These are phyloP conservation scores for Linanthus parryae DNA, from an alignment of 148 eudicot genomes.

Conservation along the genomic window DNA sequence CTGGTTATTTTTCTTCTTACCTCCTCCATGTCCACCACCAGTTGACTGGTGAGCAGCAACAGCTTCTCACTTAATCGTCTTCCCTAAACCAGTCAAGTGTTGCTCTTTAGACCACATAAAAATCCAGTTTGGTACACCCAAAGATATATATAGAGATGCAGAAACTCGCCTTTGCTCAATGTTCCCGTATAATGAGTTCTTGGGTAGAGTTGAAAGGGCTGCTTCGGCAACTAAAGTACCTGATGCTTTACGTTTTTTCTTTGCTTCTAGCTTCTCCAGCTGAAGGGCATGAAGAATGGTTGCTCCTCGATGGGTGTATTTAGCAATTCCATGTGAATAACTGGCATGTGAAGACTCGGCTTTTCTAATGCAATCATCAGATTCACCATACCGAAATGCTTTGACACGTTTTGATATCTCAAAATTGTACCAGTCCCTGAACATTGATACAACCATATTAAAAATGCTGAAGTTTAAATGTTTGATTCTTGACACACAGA, in stretches of 20 bases:
- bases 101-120: too few relatives aligned
- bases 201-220: too few relatives aligned
- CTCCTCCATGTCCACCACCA: slow-evolving; percentile 15
- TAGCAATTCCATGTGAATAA: slow-evolving; percentile 90
- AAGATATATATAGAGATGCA: too few relatives aligned
- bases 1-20: slow-evolving; percentile 31
- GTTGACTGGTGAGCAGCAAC: slow-evolving; percentile 3
- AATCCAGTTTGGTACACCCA: too few relatives aligned
- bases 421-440: slow-evolving; percentile 97
- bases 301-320: slow-evolving; percentile 94
- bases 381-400: slow-evolving; percentile 95
- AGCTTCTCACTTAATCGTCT: slow-evolving; percentile 6
- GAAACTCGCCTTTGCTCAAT: too few relatives aligned
- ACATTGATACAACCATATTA: slow-evolving; percentile 7
- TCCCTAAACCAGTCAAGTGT: too few relatives aligned
- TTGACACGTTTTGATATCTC: slow-evolving; percentile 99
- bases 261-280: slow-evolving; percentile 59
- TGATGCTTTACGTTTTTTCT: slow-evolving; percentile 16
- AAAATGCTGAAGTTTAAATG: too few relatives aligned
- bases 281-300: slow-evolving; percentile 97
- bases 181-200: too few relatives aligned
- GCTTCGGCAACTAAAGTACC: too few relatives aligned
- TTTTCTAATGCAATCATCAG: slow-evolving; percentile 88
- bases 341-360: slow-evolving; percentile 82
- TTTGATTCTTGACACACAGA: too few relatives aligned